A percentile compares a stretch with the other conserved stretches of the same genome.
Conservation (phyloP, 768 basidiomycete genomes). For the Royoungia palumana region DNA sequence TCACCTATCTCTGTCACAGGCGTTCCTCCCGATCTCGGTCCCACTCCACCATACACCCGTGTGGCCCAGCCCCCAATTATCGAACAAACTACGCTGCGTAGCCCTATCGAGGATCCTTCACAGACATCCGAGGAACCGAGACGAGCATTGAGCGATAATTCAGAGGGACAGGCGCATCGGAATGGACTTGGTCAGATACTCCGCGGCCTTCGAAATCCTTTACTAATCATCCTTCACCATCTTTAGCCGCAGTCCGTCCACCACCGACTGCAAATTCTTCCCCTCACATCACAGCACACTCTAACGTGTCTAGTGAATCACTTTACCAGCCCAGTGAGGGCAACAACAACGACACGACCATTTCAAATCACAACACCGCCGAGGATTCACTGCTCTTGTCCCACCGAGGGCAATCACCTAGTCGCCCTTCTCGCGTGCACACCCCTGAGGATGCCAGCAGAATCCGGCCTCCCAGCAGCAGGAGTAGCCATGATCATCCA, state of each 20-base stretch:
- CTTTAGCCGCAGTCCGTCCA: background rate
- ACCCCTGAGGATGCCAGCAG: slow-evolving; percentile 2
- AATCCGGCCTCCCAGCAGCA: background rate
- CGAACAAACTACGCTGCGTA: background rate
- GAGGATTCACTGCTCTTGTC: slow-evolving; percentile 13
- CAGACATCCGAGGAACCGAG: slow-evolving; percentile 23
- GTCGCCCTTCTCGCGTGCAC: background rate
- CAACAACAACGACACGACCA: background rate
- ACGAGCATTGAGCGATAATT: slow-evolving; percentile 11
- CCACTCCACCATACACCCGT: slow-evolving; percentile 26
- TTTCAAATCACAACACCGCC: slow-evolving; percentile 29
- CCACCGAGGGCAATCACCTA: background rate
- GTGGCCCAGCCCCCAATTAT: background rate
- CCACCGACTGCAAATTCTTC: background rate
- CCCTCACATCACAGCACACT: background rate
- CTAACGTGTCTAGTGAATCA: slow-evolving; percentile 2
- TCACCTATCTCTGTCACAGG: background rate
- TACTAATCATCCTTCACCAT: background rate
- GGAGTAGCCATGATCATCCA: slow-evolving; percentile 1
- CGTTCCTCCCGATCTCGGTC: slow-evolving; percentile 11
- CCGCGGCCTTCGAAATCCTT: background rate
- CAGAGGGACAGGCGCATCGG: slow-evolving; percentile 1
- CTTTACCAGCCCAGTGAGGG: background rate
- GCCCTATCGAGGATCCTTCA: slow-evolving; percentile 6
- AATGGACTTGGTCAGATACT: background rate